Base-by-base conservation (phyloP, 495 filamentous ascomycete species). In the Trichoderma asperelloides region DNA sequence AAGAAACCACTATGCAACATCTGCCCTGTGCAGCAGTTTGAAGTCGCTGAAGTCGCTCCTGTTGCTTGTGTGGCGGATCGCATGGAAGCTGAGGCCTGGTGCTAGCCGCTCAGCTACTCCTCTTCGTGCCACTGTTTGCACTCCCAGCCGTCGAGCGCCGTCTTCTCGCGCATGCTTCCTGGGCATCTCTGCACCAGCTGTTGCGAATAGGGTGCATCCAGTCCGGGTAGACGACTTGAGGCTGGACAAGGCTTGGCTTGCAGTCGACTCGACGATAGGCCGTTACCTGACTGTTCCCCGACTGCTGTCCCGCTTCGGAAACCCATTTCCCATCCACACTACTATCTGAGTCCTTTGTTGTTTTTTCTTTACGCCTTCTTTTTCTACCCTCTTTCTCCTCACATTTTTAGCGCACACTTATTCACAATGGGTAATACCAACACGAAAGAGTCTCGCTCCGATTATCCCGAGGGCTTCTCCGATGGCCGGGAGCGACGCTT, bases 391-490 rank as follows among this genome's bases (percentile, higher is more conserved):
- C 23, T 7, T 60, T 60, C 4, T 37, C 9, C 33, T 37, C 25
- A 25, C 16, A 15, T 60, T 30, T 49, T 47, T 30, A 8, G 23
- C 37, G 27, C 33, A 37, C 33, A 8, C 33, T 37, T 12, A 25
- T 39, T 33, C 55, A n/a, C 2, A 37, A 73, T 69, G 21, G 86
- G 86, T 30, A 87, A 87, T 68, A 82, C 82, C 33, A 81, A 86
- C 68, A 86, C 84, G 23, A 88, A 86, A 75, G 86, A 87, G 73
- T 76, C 81, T 57, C 71, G 78, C 55, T 70, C 78, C 76, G 64
- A 68, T 69, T 60, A 74, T 71, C 62, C 76, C 77, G 63, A 75
- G 70, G 72, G 77, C 77, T 25, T 0, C 21, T 23, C 18, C 23
- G 49, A 60, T 60, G 55, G 55, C 27, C 55, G 55, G 55, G 55